These are phyloP conservation scores for Ceratocystis colombiana DNA, from an alignment of 2,329 filamentous ascomycete genomes.

Conservation along the genomic window DNA sequence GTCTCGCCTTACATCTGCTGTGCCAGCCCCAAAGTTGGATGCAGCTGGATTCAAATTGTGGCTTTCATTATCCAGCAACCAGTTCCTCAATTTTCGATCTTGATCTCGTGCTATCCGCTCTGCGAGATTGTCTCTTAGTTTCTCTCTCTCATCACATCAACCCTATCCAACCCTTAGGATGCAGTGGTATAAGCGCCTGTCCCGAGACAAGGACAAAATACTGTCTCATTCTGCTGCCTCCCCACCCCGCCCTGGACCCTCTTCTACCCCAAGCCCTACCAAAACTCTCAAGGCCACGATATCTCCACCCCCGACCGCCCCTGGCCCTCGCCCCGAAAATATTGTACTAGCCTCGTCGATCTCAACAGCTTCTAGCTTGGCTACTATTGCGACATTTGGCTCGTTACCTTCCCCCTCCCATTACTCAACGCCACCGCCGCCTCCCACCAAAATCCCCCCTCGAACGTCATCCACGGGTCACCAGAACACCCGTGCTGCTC, in stretches of 20 bases:
- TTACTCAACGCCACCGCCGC: constrained; percentile 1
- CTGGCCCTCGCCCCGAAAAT: neutral
- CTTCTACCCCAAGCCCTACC: constrained; percentile 15
- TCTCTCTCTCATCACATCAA: constrained; percentile 28
- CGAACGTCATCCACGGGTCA: constrained; percentile 22
- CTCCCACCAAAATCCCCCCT: constrained; percentile 19
- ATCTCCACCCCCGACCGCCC: constrained; percentile 2
- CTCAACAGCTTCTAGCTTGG: constrained; percentile 21
- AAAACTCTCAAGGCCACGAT: constrained; percentile 10
- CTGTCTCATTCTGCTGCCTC: neutral
- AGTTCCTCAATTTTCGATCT: neutral
- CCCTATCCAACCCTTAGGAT: constrained; percentile 33
- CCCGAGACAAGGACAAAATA: constrained; percentile 25
- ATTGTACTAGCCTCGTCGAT: neutral
- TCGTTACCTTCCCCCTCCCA: constrained; percentile 19
- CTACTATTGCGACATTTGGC: constrained; percentile 24
- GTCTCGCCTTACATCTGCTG: neutral
- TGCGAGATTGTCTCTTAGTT: neutral
- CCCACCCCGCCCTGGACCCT: neutral
- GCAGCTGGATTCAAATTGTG: neutral
- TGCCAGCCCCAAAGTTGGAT: neutral
- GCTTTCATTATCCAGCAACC: neutral
- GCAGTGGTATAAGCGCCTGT: constrained; percentile 26
- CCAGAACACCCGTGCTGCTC: neutral
- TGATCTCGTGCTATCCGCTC: neutral